Conservation (phyloP, 2,329 filamentous ascomycete species). For the Amauroascus niger region DNA sequence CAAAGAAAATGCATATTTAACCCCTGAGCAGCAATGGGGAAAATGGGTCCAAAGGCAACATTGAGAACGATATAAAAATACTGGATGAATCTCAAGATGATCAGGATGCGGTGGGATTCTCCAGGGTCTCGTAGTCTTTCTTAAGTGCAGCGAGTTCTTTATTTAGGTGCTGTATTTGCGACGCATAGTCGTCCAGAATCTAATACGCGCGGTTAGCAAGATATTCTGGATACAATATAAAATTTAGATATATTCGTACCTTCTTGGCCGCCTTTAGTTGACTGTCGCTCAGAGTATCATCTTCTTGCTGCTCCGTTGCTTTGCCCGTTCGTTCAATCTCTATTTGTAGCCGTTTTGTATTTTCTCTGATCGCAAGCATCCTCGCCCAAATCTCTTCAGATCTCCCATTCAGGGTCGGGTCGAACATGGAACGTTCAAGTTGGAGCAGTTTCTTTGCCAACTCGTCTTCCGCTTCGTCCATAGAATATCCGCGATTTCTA, state of each 20-base stretch:
- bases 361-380: slow-evolving; percentile 53
- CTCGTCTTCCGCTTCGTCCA: slow-evolving; percentile 55
- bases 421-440: slow-evolving; percentile 50
- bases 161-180: slow-evolving; percentile 48
- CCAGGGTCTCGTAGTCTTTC: slow-evolving; percentile 50
- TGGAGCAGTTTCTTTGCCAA: slow-evolving; percentile 52
- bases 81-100: too few relatives aligned
- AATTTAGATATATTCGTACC: slow-evolving; percentile 34
- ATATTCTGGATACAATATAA: slow-evolving; percentile 26
- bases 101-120: slow-evolving; percentile 28
- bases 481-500: slow-evolving; percentile 54
- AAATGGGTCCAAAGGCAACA: not conserved
- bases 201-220: slow-evolving; percentile 19
- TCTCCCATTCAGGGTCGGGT: slow-evolving; percentile 50
- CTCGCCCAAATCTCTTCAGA: slow-evolving; percentile 59
- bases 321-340: slow-evolving; percentile 50
- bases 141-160: slow-evolving; percentile 51
- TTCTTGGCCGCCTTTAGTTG: slow-evolving; percentile 52
- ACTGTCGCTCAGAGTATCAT: slow-evolving; percentile 46
- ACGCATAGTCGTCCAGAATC: slow-evolving; percentile 44
- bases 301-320: slow-evolving; percentile 31
- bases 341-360: slow-evolving; percentile 48
- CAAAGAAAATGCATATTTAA: not conserved
- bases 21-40: not conserved
- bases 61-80: not conserved